Base-by-base conservation (phyloP, 2,329 filamentous ascomycete genomes). In the Cytospora leucostoma region DNA sequence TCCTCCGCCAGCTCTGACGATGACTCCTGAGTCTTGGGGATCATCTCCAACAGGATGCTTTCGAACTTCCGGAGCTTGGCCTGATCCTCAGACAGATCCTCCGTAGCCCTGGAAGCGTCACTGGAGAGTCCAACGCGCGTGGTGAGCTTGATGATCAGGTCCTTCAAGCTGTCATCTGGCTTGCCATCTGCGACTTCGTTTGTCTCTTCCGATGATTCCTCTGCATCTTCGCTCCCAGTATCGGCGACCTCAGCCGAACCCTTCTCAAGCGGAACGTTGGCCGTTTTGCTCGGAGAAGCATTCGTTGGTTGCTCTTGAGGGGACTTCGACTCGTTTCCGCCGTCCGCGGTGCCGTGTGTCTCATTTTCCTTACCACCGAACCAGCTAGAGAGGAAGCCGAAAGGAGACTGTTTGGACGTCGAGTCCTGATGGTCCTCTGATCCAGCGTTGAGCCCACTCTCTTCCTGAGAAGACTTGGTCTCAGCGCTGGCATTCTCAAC, bases 81-180 rank as follows among this genome's bases (percentile, higher is more conserved):
- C 34, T 60, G 73, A 33, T 71, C 70, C 62, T 77, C 72, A 33
- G 66, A 64, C 10, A 59, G 59, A 7, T 67, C 64, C 17, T 69
- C 69, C 10, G 74, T 70, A 33, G 69, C 68, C 21, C 70, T 66
- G 38, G 56, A 38, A 55, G 56, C 5, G 27, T 67, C 58, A 61
- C 53, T 12, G 10, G 63, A 47, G 32, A 77, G 74, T 33, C 82
- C 78, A 13, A 83, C 75, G 52, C 76, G 76, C 33, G 77, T 75
- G 1, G 83, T 80, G 62, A 84, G 79, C 65, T 76, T 79, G 55
- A 84, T 71, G 61, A 87, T 84, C 32, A 86, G 75, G 56, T 84
- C 79, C 63, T 79, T 79, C 56, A 83, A 71, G 64, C 53, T 67
- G 61, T 56, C 56, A 52, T 69, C 62, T 33, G 61, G 34, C 49